Base-by-base conservation (phyloP, 306 rosid species). In the Cucurbita argyrosperma region DNA sequence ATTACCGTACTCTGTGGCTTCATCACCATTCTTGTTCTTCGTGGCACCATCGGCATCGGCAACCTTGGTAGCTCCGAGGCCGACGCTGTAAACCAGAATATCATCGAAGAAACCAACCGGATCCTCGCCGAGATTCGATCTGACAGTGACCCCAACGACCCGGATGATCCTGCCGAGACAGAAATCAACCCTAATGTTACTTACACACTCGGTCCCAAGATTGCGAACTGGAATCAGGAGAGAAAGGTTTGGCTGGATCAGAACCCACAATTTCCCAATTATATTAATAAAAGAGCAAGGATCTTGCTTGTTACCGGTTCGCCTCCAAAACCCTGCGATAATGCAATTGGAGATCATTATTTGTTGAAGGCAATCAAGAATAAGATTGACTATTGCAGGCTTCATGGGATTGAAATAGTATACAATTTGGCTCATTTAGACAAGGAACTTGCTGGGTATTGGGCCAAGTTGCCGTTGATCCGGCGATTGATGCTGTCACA, bases 391-490 rank as follows among this genome's bases (percentile, higher is more conserved):
- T 94, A 94, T 72, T 89, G 98, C 80, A 85, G 98, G 79, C 79
- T 94, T 18, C 98, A 94, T 75, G 97, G 98, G 76, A 94, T 94
- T 80, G 98, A 94, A 71, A 89, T 94, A 61, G 96, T 94, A 38
- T 94, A 94, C 56, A 94, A 94, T 84, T 60, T 94, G 83, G 98
- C 98, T 71, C 98, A 94, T 88, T 72, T 94, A 79, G 98, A 94
- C 73, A 83, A 84, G 77, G 97, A 94, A 19, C 97, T 94, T 30
- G 96, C 99, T 68, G 99, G 99, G 6, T 94, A 94, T 71, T 94
- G 99, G 99, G 95, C 99, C 5, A 94, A 94, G 75, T 77, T 94
- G 90, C 99, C 99, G 0, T 83, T 94, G 90, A 83, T 94, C 74
- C 40, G 99, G 74, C 81, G 89, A 76, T 57, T 94, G 78, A 94